Percentiles rank a stretch among this genome's conserved stretches.
phyloP scores from a whole-genome alignment of 2,329 filamentous ascomycete species.

The Clonostachys byssicola region DNA sequence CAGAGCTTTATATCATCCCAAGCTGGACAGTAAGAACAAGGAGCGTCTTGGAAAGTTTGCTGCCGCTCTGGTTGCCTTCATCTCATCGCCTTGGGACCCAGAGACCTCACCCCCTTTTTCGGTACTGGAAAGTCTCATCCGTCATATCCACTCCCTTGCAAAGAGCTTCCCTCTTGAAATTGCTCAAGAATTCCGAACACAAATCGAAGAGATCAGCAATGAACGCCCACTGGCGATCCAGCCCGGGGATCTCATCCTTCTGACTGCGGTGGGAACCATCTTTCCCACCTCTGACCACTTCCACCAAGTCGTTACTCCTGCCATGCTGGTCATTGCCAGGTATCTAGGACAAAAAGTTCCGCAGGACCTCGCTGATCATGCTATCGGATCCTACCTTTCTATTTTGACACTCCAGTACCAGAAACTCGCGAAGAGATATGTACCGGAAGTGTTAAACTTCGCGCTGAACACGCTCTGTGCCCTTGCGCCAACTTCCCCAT shows the following conservation, averaged over 20 bases:
- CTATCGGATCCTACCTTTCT: slow-evolving; percentile 73
- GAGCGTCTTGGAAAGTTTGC: slow-evolving; percentile 70
- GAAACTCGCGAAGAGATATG: slow-evolving; percentile 75
- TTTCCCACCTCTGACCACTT: slow-evolving; percentile 98
- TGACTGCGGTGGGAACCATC: slow-evolving; percentile 78
- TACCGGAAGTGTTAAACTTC: slow-evolving; percentile 86
- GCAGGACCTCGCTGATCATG: slow-evolving; percentile 59
- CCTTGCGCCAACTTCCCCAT: slow-evolving; percentile 52
- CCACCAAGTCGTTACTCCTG: slow-evolving; percentile 89
- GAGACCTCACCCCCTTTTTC: slow-evolving; percentile 52
- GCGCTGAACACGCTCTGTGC: slow-evolving; percentile 68
- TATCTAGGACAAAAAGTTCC: slow-evolving; percentile 79
- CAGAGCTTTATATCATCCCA: slow-evolving; percentile 86
- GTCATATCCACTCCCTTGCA: slow-evolving; percentile 89
- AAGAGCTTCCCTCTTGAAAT: slow-evolving; percentile 81
- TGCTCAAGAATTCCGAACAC: slow-evolving; percentile 70
- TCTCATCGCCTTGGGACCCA: slow-evolving; percentile 36
- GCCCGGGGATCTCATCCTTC: slow-evolving; percentile 72
- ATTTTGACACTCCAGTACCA: slow-evolving; percentile 82
- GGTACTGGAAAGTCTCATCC: slow-evolving; percentile 73
- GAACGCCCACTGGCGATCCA: slow-evolving; percentile 46
- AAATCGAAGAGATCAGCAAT: slow-evolving; percentile 54
- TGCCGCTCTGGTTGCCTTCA: slow-evolving; percentile 58
- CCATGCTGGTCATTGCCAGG: slow-evolving; percentile 77
- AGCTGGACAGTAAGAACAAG: slow-evolving; percentile 82